Evolutionary conservation across 208 protist species (phyloP), one percentile per base, ranked within the genome.

Genomic region (Acanthamoeba rhysodes): DNA sequence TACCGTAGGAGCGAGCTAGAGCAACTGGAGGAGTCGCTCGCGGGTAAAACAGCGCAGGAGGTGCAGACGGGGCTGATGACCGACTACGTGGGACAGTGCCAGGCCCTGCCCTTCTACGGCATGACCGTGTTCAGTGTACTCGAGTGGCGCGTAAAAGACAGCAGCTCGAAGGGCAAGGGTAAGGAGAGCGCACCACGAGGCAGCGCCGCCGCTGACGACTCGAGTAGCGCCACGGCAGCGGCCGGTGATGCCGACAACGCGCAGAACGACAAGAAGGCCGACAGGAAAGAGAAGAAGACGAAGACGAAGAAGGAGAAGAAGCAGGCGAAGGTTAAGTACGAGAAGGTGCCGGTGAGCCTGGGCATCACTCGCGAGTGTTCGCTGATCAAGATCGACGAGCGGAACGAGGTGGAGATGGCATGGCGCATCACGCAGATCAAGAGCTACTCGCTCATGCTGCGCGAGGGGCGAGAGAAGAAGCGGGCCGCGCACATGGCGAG

Each of bases 311-410:
- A 70, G 53, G n/a, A 59, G 29, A 37, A 90, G 20, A 90, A 90
- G 84, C 24, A 9, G 22, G 22, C 32, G 84, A 90, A 90, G 32
- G 84, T 90, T 18, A 90, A 90, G 84, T 45, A 90, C 29, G 84
- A 90, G 55, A 90, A 90, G 59, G 88, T 94, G 45, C 88, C 88
- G n/a, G 32, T 80, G 29, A 50, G 32, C 20, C 27, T 94, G 24
- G 88, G 88, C 59, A 94, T 94, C 50, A 82, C 88, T 2, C 18
- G n/a, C 66, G 66, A 94, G 62, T 94, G 88, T 41, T 94, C 88
- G 24, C 37, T 94, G 24, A 37, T 94, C 45, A 94, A 94, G 88
- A 94, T 94, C 29, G 41, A 94, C 88, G 64, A 72, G 20, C 34
- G 88, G 14, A 78, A 24, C 88, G 62, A 94, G 48, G 29, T 94